Evolutionary conservation across 768 basidiomycete genomes (phyloP), one percentile per base, ranked within the genome.

Genomic region (Auriscalpium orientale): DNA sequence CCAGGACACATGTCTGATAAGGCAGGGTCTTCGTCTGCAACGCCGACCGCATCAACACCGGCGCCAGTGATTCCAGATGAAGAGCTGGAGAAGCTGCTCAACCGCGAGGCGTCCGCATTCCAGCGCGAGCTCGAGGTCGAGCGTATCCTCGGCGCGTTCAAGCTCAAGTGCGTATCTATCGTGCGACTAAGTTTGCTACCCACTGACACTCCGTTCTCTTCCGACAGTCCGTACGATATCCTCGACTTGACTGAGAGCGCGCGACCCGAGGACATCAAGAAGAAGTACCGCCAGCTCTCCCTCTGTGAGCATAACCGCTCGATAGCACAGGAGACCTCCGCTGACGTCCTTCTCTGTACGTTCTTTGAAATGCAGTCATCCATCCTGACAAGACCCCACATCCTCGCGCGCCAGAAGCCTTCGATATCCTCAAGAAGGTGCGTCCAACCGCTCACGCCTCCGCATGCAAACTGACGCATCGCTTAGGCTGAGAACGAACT

Each of bases 351-450:
- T 21, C 16, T 38, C 49, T 53, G 77, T 77, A 78, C 76, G 75
- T 79, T 74, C 59, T 70, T 54, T 67, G 58, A 70, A 63, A 64
- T 59, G 59, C 68, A 93, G 91, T 97, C 71, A 98, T 99, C 66
- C 97, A 99, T 78, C 97, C 97, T 59, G 97, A 99, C 77, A 99
- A 98, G 79, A 88, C 89, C 64, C 76, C 89, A 68, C 91, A 97
- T 72, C 77, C 81, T 33, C 82, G 84, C 65, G 90, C 91, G 51
- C 87, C 91, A 64, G 91, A 97, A 72, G 94, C 94, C 1, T 97
- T 97, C 67, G 93, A 95, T 70, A 66, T 92, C 36, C 78, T 97
- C 48, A 97, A 97, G 76, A 95, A 97, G 83, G 91, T 89, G 71
- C 60, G 11, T 13, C 48, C 5, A 21, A 18, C 8, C 43, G 35